Conservation (phyloP, 2,329 filamentous ascomycete species). For the Fusarium sublunatum region DNA sequence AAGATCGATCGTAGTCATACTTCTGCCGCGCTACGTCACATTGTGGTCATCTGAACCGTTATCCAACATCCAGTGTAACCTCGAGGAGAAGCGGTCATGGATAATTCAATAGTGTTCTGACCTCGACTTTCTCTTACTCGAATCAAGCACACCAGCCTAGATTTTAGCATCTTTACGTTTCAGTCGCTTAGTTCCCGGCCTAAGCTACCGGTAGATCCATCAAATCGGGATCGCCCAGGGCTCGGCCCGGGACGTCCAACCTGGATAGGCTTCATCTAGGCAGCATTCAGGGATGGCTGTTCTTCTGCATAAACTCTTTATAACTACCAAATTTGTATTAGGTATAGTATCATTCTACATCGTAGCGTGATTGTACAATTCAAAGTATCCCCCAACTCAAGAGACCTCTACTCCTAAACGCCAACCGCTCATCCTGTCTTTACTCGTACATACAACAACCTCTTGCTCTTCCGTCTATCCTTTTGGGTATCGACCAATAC, state of each 20-base stretch:
- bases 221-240: conserved; percentile 7
- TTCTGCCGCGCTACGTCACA: conserved; percentile 18
- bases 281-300: not conserved
- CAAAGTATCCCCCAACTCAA: not conserved
- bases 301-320: not conserved
- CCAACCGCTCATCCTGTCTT: conserved; percentile 13
- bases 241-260: conserved; percentile 10
- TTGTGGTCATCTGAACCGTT: not conserved
- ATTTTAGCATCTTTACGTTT: not conserved
- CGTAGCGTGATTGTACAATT: not conserved
- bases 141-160: too few species aligned
- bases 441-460: conserved; percentile 7
- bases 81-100: not conserved
- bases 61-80: not conserved
- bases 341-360: not conserved
- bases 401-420: conserved; percentile 15
- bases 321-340: not conserved
- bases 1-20: conserved; percentile 4
- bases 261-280: not conserved
- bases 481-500: conserved; percentile 29
- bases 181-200: not conserved
- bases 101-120: too few species aligned
- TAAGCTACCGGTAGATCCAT: conserved; percentile 10
- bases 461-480: not conserved
- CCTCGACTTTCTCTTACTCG: too few species aligned